Base-by-base conservation (phyloP, 495 filamentous ascomycete species). In the Daldinia caldariorum region DNA sequence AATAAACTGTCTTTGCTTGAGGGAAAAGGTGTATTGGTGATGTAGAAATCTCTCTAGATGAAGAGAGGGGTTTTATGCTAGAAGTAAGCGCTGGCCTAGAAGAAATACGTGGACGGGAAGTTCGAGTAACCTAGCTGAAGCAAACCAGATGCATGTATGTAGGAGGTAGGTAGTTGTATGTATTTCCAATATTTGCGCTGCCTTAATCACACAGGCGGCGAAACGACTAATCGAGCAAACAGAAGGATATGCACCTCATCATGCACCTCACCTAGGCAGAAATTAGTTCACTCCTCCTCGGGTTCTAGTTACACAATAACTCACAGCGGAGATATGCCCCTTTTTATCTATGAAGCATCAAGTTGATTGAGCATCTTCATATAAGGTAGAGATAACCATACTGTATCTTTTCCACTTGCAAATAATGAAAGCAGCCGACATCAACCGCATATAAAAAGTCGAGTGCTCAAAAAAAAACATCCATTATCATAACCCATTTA, bases 401-500 rank as follows among this genome's bases (percentile, higher is more conserved):
- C 43, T 47, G 4, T 22, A 47, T 47, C n/a, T n/a, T n/a, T 47
- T 12, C 10, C 43, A 18, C 10, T 22, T 12, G 18, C 22, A 47
- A 8, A 47, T 22, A 47, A 20, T 22, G 20, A 22, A 4, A 5
- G 2, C 3, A 47, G 43, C 43, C 9, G 12, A 47, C 10, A 22
- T 18, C 20, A 47, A 18, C 43, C 8, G 43, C 22, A 13, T 2
- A 47, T 22, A 20, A 22, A 45, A 53, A 20, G 22, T 6, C 12
- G 12, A 51, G 18, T 34, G 32, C 29, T 50, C 34, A 18, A 50
- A 16, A 18, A 50, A 16, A 26, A 26, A 1, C 26, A 26, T 43
- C 39, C 10, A 66, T 53, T 7, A 10, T 16, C 50, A 54, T 58
- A 35, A 45, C 7, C 37, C 50, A 47, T 66, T 3, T n/a, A n/a